Evolutionary conservation across 2,329 filamentous ascomycete species (phyloP), one percentile per base, ranked within the genome.

Genomic region (Pyrenophora teres): DNA sequence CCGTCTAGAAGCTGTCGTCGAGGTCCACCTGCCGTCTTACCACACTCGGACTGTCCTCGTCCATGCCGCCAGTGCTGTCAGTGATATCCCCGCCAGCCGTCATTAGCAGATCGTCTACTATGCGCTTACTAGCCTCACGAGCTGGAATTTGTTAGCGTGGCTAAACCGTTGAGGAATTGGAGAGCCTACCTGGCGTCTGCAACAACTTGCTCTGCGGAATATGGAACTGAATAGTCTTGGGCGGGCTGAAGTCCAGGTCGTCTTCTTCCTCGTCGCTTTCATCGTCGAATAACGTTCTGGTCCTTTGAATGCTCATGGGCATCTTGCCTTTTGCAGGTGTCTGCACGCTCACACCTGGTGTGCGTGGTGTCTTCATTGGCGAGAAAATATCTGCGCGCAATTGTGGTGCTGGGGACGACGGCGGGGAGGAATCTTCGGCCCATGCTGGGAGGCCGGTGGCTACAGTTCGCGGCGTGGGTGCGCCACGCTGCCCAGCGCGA

Each of bases 141-240:
- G 90, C 90, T 87, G 39, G 21, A 18, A 19, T 2, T 15, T 5
- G 43, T 61, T 46, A 64, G 56, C 49, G 13, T 1, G 7, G 7
- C 7, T 16, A 13, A 5, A 1, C 3, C 0, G 2, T 19, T 13
- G 2, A 15, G 16, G 8, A 18, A 10, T 5, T 12, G 0, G 9
- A 10, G 2, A n/a, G 62, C 83, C 69, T 75, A 89, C 87, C 87
- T 56, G 90, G 90, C 41, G 90, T 95, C 71, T 92, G 90, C 70
- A 93, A 73, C 18, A 95, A 76, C 68, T 89, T 87, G 35, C 86
- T 89, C 46, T 88, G 87, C 43, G 89, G 89, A 40, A 95, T 76
- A 38, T 88, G 87, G 72, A 95, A 95, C 67, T 92, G 89, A 54
- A 95, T 92, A 9, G 90, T 94, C 79, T 97, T 97, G 0, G 94